Percentiles rank a stretch among this genome's conserved stretches.
Evolutionary conservation across 2,329 filamentous ascomycete species (phyloP).

Genomic region (Alternaria ethzedia): DNA sequence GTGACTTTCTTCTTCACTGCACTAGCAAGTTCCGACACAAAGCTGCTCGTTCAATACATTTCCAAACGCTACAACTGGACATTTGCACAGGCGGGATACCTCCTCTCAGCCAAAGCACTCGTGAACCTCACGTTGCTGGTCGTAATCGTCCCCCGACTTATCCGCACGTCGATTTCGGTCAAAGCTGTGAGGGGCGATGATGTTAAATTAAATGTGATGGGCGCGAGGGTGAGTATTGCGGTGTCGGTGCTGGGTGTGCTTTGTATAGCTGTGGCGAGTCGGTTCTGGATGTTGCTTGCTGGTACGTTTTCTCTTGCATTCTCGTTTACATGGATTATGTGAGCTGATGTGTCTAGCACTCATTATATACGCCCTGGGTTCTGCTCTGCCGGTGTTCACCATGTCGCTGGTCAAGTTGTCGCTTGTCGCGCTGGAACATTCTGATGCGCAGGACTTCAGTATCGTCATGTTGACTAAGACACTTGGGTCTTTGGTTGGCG

Average conservation of each 20-base stretch:
- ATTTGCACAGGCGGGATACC: constrained; percentile 46
- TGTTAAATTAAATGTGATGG: constrained; percentile 38
- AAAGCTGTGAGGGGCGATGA: constrained; percentile 34
- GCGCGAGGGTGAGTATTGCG: constrained; percentile 38
- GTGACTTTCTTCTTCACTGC: constrained; percentile 45
- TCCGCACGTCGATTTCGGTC: constrained; percentile 33
- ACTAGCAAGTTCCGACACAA: constrained; percentile 48
- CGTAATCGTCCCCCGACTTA: constrained; percentile 42
- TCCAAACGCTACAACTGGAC: constrained; percentile 49
- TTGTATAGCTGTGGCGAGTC: constrained; percentile 39
- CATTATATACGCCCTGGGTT: constrained; percentile 47
- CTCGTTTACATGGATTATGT: neutral
- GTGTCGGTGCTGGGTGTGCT: constrained; percentile 45
- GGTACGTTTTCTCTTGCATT: constrained; percentile 18
- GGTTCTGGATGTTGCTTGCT: constrained; percentile 41
- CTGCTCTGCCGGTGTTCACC: constrained; percentile 48
- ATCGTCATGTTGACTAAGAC: constrained; percentile 49
- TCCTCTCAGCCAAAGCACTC: constrained; percentile 47
- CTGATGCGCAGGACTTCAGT: constrained; percentile 44
- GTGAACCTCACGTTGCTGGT: constrained; percentile 46
- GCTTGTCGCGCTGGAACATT: constrained; percentile 35
- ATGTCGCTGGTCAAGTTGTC: constrained; percentile 47
- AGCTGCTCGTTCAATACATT: constrained; percentile 48
- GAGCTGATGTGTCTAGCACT: constrained; percentile 31
- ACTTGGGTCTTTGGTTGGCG: constrained; percentile 43